Evolutionary conservation across 2,329 filamentous ascomycete species (phyloP).

Genomic region (Neocatenulostroma microsporum): DNA sequence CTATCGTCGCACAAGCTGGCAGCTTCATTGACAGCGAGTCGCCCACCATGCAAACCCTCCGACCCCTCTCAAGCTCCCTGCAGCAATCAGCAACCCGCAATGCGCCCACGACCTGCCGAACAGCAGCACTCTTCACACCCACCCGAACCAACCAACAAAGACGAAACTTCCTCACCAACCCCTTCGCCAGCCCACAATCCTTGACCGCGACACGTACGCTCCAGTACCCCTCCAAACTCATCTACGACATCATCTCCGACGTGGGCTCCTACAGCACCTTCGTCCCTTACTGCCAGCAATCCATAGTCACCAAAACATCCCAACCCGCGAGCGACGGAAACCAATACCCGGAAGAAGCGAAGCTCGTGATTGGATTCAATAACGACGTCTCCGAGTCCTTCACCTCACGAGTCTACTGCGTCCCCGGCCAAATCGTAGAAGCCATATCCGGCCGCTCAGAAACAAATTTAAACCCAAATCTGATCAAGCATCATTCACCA

Average conservation of each 20-base stretch:
- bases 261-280: constrained; percentile 76
- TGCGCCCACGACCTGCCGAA: constrained; percentile 9
- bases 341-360: constrained; percentile 64
- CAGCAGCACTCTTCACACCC: constrained; percentile 11
- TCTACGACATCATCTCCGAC: constrained; percentile 84
- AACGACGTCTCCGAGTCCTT: constrained; percentile 75
- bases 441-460: constrained; percentile 58
- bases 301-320: constrained; percentile 69
- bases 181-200: constrained; percentile 51
- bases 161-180: constrained; percentile 40
- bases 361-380: constrained; percentile 78
- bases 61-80: constrained; percentile 16
- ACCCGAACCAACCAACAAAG: constrained; percentile 15
- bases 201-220: constrained; percentile 69
- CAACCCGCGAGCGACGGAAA: constrained; percentile 38
- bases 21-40: too few relatives aligned
- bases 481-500: constrained; percentile 37
- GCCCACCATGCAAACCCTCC: constrained; percentile 22
- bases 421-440: constrained; percentile 65
- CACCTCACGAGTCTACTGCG: constrained; percentile 69
- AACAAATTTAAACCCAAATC: constrained; percentile 35
- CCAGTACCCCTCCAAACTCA: constrained; percentile 59
- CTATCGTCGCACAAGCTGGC: too few relatives aligned
- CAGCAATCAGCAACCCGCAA: constrained; percentile 13
- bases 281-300: constrained; percentile 81